These are phyloP conservation scores for Fusarium udum DNA, from an alignment of 2,329 filamentous ascomycete genomes.

Conservation along the genomic window DNA sequence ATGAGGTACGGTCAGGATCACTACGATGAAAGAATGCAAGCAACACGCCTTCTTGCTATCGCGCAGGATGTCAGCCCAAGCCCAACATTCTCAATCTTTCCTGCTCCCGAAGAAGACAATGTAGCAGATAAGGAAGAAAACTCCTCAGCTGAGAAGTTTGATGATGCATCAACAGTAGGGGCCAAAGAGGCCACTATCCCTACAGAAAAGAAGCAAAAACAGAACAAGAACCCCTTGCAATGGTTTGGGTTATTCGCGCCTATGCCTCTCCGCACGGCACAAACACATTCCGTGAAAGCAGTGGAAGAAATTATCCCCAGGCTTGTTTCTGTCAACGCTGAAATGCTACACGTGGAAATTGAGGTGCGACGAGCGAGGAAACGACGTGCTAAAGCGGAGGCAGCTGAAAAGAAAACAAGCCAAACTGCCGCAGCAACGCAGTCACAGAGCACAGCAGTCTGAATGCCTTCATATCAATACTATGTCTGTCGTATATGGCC, in stretches of 20 bases:
- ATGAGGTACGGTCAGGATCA: constrained; percentile 73
- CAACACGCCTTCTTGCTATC: constrained; percentile 56
- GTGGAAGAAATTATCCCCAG: constrained; percentile 67
- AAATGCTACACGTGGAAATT: constrained; percentile 73
- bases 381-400: constrained; percentile 60
- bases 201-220: constrained; percentile 28
- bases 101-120: constrained; percentile 10
- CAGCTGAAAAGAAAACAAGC: constrained; percentile 45
- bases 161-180: constrained; percentile 9
- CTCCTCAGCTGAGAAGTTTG: background rate
- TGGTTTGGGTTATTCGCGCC: constrained; percentile 68
- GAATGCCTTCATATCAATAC: constrained; percentile 13
- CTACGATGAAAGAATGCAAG: constrained; percentile 79
- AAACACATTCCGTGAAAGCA: constrained; percentile 64
- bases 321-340: constrained; percentile 65
- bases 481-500: background rate
- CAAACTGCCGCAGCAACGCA: constrained; percentile 2
- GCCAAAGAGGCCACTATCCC: constrained; percentile 12
- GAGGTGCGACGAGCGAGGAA: constrained; percentile 72
- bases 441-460: constrained; percentile 13
- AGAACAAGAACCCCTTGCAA: constrained; percentile 57
- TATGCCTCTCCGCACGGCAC: constrained; percentile 64
- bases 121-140: background rate
- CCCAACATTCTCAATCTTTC: constrained; percentile 33
- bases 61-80: constrained; percentile 12